Percentiles rank a stretch among this genome's conserved stretches.
phyloP scores from a whole-genome alignment of 345 rosid species.

The Gossypium anomalum region DNA sequence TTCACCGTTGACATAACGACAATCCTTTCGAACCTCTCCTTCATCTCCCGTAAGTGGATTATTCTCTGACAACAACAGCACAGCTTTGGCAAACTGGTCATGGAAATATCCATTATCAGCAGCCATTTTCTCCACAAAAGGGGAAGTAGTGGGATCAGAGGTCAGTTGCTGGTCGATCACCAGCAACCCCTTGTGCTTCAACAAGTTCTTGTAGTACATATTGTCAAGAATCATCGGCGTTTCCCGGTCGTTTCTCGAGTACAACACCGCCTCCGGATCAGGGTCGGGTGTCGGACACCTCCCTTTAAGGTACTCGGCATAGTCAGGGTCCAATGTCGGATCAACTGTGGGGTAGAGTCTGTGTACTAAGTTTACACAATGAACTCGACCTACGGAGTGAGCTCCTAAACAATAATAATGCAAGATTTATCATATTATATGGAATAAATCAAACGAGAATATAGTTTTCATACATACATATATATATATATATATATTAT shows the following conservation, averaged over 20 bases:
- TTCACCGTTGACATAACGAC: conserved; percentile 47
- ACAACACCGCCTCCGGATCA: conserved; percentile 46
- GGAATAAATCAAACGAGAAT: no score
- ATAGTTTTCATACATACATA: no score
- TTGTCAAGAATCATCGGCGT: conserved; percentile 87
- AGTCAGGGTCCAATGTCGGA: conserved; percentile 57
- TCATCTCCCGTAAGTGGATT: conserved; percentile 61
- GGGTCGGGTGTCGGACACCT: conserved; percentile 64
- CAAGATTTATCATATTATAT: no score
- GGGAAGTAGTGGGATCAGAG: conserved; percentile 55
- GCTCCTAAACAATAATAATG: conserved; percentile 39
- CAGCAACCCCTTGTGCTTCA: conserved; percentile 66
- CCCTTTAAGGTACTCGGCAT: conserved; percentile 57
- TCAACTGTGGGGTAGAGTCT: conserved; percentile 74
- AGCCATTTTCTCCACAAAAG: conserved; percentile 66
- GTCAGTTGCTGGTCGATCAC: conserved; percentile 55
- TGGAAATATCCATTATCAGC: conserved; percentile 66
- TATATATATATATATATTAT: no score
- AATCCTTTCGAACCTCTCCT: conserved; percentile 76
- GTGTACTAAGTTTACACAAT: conserved; percentile 64
- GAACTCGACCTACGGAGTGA: conserved; percentile 87
- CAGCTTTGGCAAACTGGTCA: conserved; percentile 56
- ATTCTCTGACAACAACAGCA: conserved; percentile 60
- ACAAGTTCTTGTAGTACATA: conserved; percentile 54
- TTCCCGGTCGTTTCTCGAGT: conserved; percentile 65